These are phyloP conservation scores for Cercospora zeae-maydis DNA, from an alignment of 2,329 filamentous ascomycete species.

Conservation along the genomic window DNA sequence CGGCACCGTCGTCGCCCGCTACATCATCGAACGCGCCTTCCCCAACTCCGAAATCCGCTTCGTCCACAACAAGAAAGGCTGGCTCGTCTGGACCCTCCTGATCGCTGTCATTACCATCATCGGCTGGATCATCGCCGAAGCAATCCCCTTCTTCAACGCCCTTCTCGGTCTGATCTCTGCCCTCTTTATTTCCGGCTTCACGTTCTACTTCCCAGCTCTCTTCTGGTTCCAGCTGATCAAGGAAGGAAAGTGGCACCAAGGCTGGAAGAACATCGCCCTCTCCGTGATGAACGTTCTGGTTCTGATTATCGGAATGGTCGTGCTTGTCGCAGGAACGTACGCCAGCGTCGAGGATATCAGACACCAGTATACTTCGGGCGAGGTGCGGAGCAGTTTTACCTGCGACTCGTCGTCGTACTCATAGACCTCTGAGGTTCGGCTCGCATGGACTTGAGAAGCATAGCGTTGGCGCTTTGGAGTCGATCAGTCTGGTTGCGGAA, in stretches of 20 bases:
- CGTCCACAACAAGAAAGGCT: constrained; percentile 44
- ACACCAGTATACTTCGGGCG: constrained; percentile 39
- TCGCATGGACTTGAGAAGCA: neutral
- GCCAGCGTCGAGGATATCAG: constrained; percentile 45
- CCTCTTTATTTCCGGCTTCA: constrained; percentile 66
- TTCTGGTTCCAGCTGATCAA: constrained; percentile 47
- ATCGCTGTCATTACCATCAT: constrained; percentile 57
- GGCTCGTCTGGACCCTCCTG: constrained; percentile 59
- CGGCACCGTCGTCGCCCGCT: constrained; percentile 49
- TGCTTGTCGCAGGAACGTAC: constrained; percentile 43
- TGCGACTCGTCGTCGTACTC: constrained; percentile 32
- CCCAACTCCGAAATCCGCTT: constrained; percentile 51
- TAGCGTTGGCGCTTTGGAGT: neutral
- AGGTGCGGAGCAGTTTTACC: constrained; percentile 42
- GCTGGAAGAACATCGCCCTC: constrained; percentile 44
- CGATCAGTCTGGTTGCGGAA: neutral
- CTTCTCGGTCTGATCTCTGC: constrained; percentile 63
- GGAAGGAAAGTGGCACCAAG: constrained; percentile 47
- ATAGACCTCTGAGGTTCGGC: constrained; percentile 9
- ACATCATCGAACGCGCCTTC: constrained; percentile 64
- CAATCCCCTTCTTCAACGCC: constrained; percentile 68
- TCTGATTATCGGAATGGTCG: constrained; percentile 37
- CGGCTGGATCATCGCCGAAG: constrained; percentile 67
- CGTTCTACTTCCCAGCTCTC: constrained; percentile 39
- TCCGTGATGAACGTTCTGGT: constrained; percentile 46